phyloP scores from a whole-genome alignment of 306 rosid species.

The Crotalaria pallida region DNA sequence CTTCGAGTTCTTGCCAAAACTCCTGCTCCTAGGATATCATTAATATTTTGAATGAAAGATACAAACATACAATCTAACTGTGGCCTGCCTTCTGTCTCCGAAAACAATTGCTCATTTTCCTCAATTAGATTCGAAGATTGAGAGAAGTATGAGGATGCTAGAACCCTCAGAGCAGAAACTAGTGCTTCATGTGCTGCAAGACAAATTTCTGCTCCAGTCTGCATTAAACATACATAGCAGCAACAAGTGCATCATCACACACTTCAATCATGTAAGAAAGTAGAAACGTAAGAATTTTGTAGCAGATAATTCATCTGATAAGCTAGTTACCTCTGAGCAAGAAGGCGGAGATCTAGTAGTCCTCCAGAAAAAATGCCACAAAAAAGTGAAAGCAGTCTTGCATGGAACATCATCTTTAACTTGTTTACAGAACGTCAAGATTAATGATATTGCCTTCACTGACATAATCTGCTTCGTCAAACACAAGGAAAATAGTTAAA shows the following conservation, averaged over 20 bases:
- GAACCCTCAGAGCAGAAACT: slow-evolving; percentile 55
- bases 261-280: slow-evolving; percentile 18
- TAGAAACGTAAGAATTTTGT: not conserved
- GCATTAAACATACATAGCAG: slow-evolving; percentile 29
- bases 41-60: slow-evolving; percentile 56
- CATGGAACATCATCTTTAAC: slow-evolving; percentile 35
- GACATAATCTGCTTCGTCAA: slow-evolving; percentile 51
- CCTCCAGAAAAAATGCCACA: slow-evolving; percentile 73
- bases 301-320: slow-evolving; percentile 18
- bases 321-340: slow-evolving; percentile 64
- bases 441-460: slow-evolving; percentile 61
- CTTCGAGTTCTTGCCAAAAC: slow-evolving; percentile 71
- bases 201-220: slow-evolving; percentile 74
- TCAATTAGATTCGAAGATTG: slow-evolving; percentile 27
- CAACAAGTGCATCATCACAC: slow-evolving; percentile 16
- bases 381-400: slow-evolving; percentile 42
- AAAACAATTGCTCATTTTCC: slow-evolving; percentile 34
- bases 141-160: slow-evolving; percentile 47
- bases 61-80: slow-evolving; percentile 53
- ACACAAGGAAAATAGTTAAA: slow-evolving; percentile 19
- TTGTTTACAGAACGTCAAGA: slow-evolving; percentile 57
- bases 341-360: slow-evolving; percentile 47
- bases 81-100: slow-evolving; percentile 42
- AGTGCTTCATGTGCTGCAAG: slow-evolving; percentile 87
- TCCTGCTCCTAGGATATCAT: slow-evolving; percentile 59